Evolutionary conservation across 176 grass and related monocot species (phyloP), one percentile per base, ranked within the genome.

Genomic region (Calamus simplicifolius): DNA sequence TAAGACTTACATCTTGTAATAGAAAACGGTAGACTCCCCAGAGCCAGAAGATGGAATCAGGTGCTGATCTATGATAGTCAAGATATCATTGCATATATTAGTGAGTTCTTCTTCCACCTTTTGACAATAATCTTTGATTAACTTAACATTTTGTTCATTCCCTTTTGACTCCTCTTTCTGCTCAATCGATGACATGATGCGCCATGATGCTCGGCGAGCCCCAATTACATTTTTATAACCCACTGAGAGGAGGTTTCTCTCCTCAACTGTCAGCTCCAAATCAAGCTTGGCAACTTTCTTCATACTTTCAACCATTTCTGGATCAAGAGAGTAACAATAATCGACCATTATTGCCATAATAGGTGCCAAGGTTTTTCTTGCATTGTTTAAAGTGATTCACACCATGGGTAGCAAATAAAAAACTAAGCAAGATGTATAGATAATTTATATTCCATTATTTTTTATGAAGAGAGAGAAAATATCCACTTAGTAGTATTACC

Each of bases 291-390:
- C 59, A 15, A 75, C 60, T 16, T 62, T 71, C 60, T 75, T 82
- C 67, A 82, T 82, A 10, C 52, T 56, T 28, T 82, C 72, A 7
- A 70, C 59, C 79, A 82, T 61, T 49, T 82, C 79, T 82, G 58
- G 6, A 64, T 64, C 2, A 49, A 52, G 52, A 50, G 12, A 57
- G 21, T 27, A 51, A 59, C 54, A 23, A 69, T 54, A 30, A 48
- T 12, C 49, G 5, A 49, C 23, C 12, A 19, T 19, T 50, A 19
- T 31, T 5, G 21, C n/a, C 15, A 14, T 18, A 18, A 66, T 3
- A 15, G 16, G 14, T 13, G 26, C 18, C 18, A 7, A 56, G 1
- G 4, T 18, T 55, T 19, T 19, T 6, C 53, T 38, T 38, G 31
- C 31, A 38, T 43, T 43, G 35, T 43, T 43, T 12, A 2, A 43